Percentiles rank a stretch among this genome's conserved stretches.
These are phyloP conservation scores for Eurotiales sp. DNA, from an alignment of 2,329 filamentous ascomycete genomes.

Conservation along the genomic window DNA sequence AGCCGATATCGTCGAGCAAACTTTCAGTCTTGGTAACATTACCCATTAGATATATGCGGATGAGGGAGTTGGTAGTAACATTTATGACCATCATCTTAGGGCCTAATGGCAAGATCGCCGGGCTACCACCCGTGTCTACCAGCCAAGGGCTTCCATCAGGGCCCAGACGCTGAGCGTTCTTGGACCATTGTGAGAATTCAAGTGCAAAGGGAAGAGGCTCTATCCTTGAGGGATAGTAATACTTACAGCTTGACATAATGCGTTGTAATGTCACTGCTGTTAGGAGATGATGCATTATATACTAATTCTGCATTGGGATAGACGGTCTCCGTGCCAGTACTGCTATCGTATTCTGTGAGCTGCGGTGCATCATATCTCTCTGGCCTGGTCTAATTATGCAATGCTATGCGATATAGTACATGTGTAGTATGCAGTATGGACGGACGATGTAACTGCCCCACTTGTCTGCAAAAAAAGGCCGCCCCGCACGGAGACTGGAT, in stretches of 20 bases:
- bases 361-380: conserved; percentile 13
- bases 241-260: conserved; percentile 13
- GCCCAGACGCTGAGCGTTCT: conserved; percentile 16
- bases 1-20: conserved; percentile 35
- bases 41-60: conserved; percentile 30
- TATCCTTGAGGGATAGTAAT: background rate
- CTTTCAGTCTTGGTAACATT: conserved; percentile 28
- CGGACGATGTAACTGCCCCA: background rate
- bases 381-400: too few species aligned
- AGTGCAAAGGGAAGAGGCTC: too few species aligned
- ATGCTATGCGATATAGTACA: too few species aligned
- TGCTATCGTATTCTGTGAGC: conserved; percentile 27
- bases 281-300: background rate
- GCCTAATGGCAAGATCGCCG: background rate
- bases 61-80: conserved; percentile 30
- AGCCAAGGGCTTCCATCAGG: conserved; percentile 18
- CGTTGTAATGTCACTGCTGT: conserved; percentile 13
- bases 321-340: conserved; percentile 26
- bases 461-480: background rate
- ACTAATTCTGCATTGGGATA: background rate
- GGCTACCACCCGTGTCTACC: conserved; percentile 14
- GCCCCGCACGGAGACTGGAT: background rate
- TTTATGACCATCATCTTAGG: conserved; percentile 33
- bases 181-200: background rate
- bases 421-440: too few species aligned